phyloP scores from a whole-genome alignment of 305 asterid species.

The Rubia balearica region DNA sequence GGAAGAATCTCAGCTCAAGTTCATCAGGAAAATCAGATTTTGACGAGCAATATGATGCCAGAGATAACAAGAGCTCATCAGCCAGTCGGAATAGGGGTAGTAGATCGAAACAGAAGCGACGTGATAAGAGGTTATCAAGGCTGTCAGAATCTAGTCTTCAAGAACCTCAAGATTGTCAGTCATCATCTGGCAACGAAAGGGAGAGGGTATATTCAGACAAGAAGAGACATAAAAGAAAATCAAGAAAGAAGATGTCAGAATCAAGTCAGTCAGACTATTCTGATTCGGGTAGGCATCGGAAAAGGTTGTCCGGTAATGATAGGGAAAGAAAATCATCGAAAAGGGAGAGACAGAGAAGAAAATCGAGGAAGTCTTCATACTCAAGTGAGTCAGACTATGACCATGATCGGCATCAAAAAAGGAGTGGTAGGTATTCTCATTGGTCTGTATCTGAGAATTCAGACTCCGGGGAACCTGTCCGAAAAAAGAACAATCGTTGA shows the following conservation, averaged over 20 bases:
- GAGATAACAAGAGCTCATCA: constrained; percentile 27
- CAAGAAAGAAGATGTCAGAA: constrained; percentile 26
- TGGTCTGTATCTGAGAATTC: constrained; percentile 27
- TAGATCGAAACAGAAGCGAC: constrained; percentile 32
- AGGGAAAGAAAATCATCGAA: too few species aligned
- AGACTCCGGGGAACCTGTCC: constrained; percentile 14
- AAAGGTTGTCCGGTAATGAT: constrained; percentile 36
- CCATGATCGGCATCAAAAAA: constrained; percentile 28
- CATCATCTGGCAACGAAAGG: constrained; percentile 38
- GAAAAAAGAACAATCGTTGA: constrained; percentile 6
- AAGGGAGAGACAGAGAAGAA: too few species aligned
- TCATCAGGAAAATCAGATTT: constrained; percentile 40
- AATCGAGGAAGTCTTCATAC: too few species aligned
- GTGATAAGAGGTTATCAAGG: constrained; percentile 31
- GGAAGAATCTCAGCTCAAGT: constrained; percentile 32
- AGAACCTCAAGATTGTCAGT: constrained; percentile 28
- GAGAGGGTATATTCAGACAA: constrained; percentile 35
- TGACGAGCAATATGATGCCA: constrained; percentile 18
- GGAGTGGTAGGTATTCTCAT: constrained; percentile 28
- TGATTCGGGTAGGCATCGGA: constrained; percentile 33
- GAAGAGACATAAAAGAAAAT: constrained; percentile 39
- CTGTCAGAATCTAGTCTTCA: constrained; percentile 33
- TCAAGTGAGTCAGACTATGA: constrained; percentile 21
- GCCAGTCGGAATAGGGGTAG: constrained; percentile 38
- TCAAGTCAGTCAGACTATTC: constrained; percentile 42